phyloP scores from a whole-genome alignment of 2,329 filamentous ascomycete species.

The Calonectria pteridis region DNA sequence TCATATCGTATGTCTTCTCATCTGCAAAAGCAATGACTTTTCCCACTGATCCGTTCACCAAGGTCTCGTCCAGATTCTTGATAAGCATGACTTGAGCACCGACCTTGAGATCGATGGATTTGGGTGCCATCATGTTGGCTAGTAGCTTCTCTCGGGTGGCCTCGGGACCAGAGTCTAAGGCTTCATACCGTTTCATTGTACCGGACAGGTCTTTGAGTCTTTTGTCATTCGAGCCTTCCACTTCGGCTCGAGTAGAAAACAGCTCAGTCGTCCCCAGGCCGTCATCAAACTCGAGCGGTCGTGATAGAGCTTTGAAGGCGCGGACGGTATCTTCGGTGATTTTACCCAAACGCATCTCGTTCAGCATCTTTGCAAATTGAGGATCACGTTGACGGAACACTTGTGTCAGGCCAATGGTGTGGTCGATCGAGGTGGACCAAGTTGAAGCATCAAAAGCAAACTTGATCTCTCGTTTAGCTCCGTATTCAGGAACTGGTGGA shows the following conservation, averaged over 20 bases:
- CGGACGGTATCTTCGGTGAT: conserved; percentile 82
- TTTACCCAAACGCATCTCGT: conserved; percentile 94
- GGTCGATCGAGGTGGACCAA: conserved; percentile 92
- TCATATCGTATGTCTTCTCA: conserved; percentile 54
- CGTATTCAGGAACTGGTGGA: conserved; percentile 88
- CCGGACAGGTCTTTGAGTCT: conserved; percentile 81
- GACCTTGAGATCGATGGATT: conserved; percentile 83
- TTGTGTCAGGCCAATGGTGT: conserved; percentile 94
- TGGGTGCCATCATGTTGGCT: conserved; percentile 93
- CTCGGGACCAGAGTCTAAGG: conserved; percentile 81
- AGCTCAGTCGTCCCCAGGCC: conserved; percentile 82
- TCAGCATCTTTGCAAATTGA: conserved; percentile 92
- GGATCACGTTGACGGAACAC: conserved; percentile 96
- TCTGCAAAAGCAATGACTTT: conserved; percentile 71
- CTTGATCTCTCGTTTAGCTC: conserved; percentile 74
- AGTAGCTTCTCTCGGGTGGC: conserved; percentile 81
- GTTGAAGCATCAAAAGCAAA: conserved; percentile 95
- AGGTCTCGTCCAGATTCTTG: conserved; percentile 94
- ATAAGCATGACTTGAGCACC: conserved; percentile 99
- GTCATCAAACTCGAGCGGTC: conserved; percentile 80
- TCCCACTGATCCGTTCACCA: conserved; percentile 95
- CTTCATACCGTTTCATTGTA: conserved; percentile 75
- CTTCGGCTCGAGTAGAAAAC: conserved; percentile 91
- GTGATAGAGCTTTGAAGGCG: conserved; percentile 79
- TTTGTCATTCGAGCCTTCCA: conserved; percentile 85